These are phyloP conservation scores for Taphrina deformans DNA, from an alignment of 1,139 yeast species.

Conservation along the genomic window DNA sequence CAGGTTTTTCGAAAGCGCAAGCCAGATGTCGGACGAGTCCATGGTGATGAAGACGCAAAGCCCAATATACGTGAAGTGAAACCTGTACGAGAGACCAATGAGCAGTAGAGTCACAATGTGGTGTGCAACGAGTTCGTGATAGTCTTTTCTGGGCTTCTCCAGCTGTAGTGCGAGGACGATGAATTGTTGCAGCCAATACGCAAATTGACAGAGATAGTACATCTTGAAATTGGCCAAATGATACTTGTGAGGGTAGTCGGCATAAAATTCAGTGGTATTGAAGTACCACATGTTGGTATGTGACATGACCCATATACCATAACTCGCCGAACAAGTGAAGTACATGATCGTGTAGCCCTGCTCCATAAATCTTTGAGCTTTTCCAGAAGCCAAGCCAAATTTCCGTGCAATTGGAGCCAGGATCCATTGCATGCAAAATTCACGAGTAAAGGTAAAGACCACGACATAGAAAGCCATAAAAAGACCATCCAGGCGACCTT, in stretches of 20 bases:
- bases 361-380: constrained; percentile 81
- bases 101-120: constrained; percentile 88
- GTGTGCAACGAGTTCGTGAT: constrained; percentile 84
- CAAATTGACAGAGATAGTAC: constrained; percentile 88
- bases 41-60: constrained; percentile 84
- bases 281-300: constrained; percentile 84
- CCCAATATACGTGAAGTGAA: constrained; percentile 97
- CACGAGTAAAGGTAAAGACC: constrained; percentile 86
- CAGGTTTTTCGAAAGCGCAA: constrained; percentile 77
- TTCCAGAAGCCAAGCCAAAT: constrained; percentile 23
- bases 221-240: constrained; percentile 71
- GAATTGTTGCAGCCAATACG: constrained; percentile 97
- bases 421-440: constrained; percentile 80
- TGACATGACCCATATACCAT: constrained; percentile 71
- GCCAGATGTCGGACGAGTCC: constrained; percentile 91
- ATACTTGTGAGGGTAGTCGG: constrained; percentile 75
- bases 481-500: constrained; percentile 78
- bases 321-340: constrained; percentile 77
- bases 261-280: constrained; percentile 77
- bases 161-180: constrained; percentile 75
- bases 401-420: constrained; percentile 70
- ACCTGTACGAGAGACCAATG: constrained; percentile 85
- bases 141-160: constrained; percentile 94
- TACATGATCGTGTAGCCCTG: constrained; percentile 84
- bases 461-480: constrained; percentile 80